A percentile compares a stretch with the other conserved stretches of the same genome.
Evolutionary conservation across 1,139 yeast genomes (phyloP).

Genomic region (Hansenula sp.): DNA sequence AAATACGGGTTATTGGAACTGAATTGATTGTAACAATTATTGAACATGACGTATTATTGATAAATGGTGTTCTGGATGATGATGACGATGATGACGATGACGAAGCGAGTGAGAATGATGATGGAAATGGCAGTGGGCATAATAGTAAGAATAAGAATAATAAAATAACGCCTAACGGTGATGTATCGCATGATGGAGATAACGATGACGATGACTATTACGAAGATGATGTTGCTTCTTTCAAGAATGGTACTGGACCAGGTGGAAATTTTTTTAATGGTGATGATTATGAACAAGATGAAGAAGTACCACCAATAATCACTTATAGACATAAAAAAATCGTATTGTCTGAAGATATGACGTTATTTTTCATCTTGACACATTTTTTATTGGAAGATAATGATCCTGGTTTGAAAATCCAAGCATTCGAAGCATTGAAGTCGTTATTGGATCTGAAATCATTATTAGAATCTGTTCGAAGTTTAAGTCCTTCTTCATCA

Average conservation of each 20-base stretch:
- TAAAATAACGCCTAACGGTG: neutral
- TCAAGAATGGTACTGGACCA: neutral
- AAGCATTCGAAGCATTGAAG: slow-evolving; percentile 79
- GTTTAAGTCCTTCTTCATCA: slow-evolving; percentile 11
- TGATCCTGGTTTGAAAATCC: slow-evolving; percentile 73
- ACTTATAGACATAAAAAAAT: slow-evolving; percentile 10
- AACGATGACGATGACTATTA: slow-evolving; percentile 4
- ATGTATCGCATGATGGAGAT: neutral
- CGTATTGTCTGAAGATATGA: slow-evolving; percentile 51
- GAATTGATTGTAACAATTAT: slow-evolving; percentile 79
- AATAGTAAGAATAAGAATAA: neutral
- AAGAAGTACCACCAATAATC: slow-evolving; percentile 1
- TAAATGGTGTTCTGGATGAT: slow-evolving; percentile 31
- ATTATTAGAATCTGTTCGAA: slow-evolving; percentile 53
- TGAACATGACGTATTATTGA: slow-evolving; percentile 76
- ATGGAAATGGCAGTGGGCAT: too few species aligned
- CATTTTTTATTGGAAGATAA: slow-evolving; percentile 59
- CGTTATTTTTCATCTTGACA: slow-evolving; percentile 56
- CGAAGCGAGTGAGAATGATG: neutral
- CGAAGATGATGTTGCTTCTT: neutral
- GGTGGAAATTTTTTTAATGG: slow-evolving; percentile 9
- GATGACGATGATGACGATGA: slow-evolving; percentile 6
- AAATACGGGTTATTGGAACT: slow-evolving; percentile 68
- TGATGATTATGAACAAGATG: slow-evolving; percentile 13
- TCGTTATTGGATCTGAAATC: slow-evolving; percentile 70